Percentiles rank a stretch among this genome's conserved stretches.
These are phyloP conservation scores for Fusarium coffeatum DNA, from an alignment of 2,329 filamentous ascomycete genomes.

Conservation along the genomic window DNA sequence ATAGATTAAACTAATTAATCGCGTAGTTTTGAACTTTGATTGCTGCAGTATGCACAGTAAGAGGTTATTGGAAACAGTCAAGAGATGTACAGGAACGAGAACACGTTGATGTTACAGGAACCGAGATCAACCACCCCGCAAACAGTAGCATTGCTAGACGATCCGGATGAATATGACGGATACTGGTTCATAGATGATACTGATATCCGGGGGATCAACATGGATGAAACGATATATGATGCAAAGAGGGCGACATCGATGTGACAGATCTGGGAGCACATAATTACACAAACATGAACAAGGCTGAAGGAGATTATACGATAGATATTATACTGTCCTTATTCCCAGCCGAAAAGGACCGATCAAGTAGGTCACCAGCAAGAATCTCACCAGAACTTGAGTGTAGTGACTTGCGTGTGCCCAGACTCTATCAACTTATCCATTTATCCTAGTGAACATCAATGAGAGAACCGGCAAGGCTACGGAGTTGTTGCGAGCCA, in stretches of 20 bases:
- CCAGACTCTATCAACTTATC: slow-evolving; percentile 6
- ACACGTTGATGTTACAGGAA: slow-evolving; percentile 10
- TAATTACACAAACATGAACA: slow-evolving; percentile 20
- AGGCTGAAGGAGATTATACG: slow-evolving; percentile 15
- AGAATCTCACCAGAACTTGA: neutral
- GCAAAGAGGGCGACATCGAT: slow-evolving; percentile 27
- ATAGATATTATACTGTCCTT: neutral
- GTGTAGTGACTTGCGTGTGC: slow-evolving; percentile 12
- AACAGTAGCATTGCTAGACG: slow-evolving; percentile 23
- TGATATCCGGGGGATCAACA: slow-evolving; percentile 29
- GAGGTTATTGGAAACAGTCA: neutral
- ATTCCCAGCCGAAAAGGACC: slow-evolving; percentile 25
- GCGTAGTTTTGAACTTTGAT: slow-evolving; percentile 10
- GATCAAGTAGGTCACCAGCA: slow-evolving; percentile 13
- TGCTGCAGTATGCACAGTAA: neutral
- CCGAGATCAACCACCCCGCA: slow-evolving; percentile 31
- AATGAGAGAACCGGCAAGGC: slow-evolving; percentile 11
- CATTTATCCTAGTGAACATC: slow-evolving; percentile 1
- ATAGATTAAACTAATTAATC: slow-evolving; percentile 2
- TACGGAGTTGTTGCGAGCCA: slow-evolving; percentile 18
- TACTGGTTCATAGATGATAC: slow-evolving; percentile 12
- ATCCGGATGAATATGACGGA: slow-evolving; percentile 21
- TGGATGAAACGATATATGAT: slow-evolving; percentile 39
- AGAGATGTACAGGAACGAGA: neutral
- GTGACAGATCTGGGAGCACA: slow-evolving; percentile 33